Conservation (phyloP, 345 rosid species). For the Crucihimalaya himalaica region DNA sequence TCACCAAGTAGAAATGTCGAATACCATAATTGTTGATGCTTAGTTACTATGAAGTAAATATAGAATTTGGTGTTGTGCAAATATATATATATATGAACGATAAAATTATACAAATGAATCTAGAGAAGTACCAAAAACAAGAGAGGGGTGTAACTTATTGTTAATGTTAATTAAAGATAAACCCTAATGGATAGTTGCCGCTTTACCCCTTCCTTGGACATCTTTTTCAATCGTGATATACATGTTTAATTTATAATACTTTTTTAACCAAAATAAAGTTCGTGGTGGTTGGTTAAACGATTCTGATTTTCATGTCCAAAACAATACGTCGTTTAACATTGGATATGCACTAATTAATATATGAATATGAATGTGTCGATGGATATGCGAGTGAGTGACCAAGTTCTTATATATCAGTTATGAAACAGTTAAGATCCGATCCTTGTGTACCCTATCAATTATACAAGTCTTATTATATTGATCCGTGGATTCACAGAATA, state of each 20-base stretch:
- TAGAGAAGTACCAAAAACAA: not conserved
- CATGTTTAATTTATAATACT: constrained; percentile 8
- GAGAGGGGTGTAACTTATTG: not conserved
- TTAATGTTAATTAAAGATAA: constrained; percentile 10
- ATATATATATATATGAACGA: not conserved
- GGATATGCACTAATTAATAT: not conserved
- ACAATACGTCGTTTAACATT: not conserved
- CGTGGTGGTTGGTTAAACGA: constrained; percentile 28
- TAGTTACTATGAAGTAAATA: not conserved
- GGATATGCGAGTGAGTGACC: not conserved
- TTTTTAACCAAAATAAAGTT: not conserved
- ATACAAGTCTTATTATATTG: not conserved
- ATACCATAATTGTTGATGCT: not conserved
- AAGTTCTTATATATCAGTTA: not conserved
- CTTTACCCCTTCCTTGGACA: constrained; percentile 2
- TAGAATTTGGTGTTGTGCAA: not conserved
- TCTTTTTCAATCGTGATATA: constrained; percentile 26
- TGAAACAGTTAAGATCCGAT: not conserved
- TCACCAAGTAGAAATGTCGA: constrained; percentile 1
- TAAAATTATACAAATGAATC: not conserved
- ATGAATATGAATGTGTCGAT: constrained; percentile 5
- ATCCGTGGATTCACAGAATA: not conserved
- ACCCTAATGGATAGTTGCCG: constrained; percentile 22
- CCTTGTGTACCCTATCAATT: not conserved
- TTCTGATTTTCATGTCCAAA: constrained; percentile 7